Evolutionary conservation across 306 rosid genomes (phyloP).

Genomic region (apple (Malus domestica)): DNA sequence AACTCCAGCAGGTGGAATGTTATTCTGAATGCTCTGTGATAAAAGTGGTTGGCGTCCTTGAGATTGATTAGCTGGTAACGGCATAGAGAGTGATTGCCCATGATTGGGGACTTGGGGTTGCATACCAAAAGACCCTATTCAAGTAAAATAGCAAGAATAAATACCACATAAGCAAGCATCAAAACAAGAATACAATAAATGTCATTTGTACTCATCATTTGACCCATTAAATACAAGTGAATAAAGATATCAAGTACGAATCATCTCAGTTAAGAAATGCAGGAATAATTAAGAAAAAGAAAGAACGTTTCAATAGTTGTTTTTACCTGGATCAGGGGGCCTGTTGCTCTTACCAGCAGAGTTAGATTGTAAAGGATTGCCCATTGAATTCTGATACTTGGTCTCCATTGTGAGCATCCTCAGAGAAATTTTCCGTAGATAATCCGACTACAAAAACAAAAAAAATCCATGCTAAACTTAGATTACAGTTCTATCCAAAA

Average conservation of each 20-base stretch:
- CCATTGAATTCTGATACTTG: constrained; percentile 43
- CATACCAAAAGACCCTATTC: constrained; percentile 46
- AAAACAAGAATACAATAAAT: not conserved
- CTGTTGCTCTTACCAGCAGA: constrained; percentile 32
- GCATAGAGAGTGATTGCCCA: constrained; percentile 49
- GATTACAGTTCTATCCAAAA: not conserved
- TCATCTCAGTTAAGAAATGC: not conserved
- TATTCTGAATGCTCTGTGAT: constrained; percentile 62
- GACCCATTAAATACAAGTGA: not conserved
- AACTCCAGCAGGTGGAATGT: constrained; percentile 33
- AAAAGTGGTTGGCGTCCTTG: constrained; percentile 61
- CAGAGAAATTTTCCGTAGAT: constrained; percentile 1
- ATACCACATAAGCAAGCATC: not conserved
- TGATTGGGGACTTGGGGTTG: constrained; percentile 50
- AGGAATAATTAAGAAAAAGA: not conserved
- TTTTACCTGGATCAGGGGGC: constrained; percentile 38
- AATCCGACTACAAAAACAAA: not conserved
- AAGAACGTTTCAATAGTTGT: not conserved
- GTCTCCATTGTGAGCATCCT: constrained; percentile 57
- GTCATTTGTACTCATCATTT: not conserved
- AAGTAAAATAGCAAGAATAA: not conserved
- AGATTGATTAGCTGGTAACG: constrained; percentile 44
- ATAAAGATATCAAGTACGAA: not conserved
- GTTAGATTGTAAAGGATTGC: constrained; percentile 32
- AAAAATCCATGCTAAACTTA: not conserved